Base-by-base conservation (phyloP, 2,329 filamentous ascomycete species). In the Ophiostoma australiae region DNA sequence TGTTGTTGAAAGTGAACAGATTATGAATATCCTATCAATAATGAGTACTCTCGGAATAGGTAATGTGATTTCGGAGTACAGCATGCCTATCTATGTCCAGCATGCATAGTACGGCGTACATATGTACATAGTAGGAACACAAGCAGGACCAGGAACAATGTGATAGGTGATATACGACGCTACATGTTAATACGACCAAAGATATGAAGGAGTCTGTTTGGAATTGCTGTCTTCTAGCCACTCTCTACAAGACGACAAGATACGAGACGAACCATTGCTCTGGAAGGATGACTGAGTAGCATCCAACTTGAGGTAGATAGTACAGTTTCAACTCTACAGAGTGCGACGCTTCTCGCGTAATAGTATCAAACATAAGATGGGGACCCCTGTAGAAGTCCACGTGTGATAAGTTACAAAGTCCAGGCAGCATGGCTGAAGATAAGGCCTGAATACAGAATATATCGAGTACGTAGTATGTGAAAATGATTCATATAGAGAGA, bases 121-220 rank as follows among this genome's bases (percentile, higher is more conserved):
- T 31, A 31, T 31, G n/a, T 52, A n/a, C n/a, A n/a, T n/a, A n/a
- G n/a, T n/a, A 48, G 13, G 23, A 58, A 58, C 20, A 55, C 10
- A 15, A 61, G 55, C 27, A 63, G 27, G 1, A 33, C 13, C 23
- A 63, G 23, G 58, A 63, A 63, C 58, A 63, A 31, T n/a, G 52
- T 63, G 58, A 63, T 4, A 63, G 27, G 58, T 63, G 58, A 63
- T 63, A 63, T 63, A 63, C 58, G 58, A 63, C 27, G 58, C 58
- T 63, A 27, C 58, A 63, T 63, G 7, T 15, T 31, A 33, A 33
- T 33, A 63, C 58, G 15, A 63, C 27, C 58, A 15, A 58, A 58
- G n/a, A 27, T 33, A 63, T 63, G 23, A 63, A 63, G 23, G 27
- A 27, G 27, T 20, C 11, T 8, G 52, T 58, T 58, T 63, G 13